Percentiles rank a stretch among this genome's conserved stretches.
Conservation (phyloP, 2,329 filamentous ascomycete genomes). For the Cordyceps farinosa region DNA sequence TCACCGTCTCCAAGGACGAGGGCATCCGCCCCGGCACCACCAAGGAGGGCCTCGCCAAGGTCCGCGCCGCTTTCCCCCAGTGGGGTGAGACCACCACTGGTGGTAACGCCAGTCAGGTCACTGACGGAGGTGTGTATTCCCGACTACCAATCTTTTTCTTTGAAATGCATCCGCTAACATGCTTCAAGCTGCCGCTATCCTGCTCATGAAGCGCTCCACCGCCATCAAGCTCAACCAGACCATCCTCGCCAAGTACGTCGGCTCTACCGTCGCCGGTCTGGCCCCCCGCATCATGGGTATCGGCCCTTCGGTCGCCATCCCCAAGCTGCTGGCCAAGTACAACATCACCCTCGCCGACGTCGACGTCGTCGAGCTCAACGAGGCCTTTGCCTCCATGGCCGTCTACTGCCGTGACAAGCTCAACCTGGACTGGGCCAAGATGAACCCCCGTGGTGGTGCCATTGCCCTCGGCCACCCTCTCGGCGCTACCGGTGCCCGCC, state of each 20-base stretch:
- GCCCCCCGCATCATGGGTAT: slow-evolving; percentile 97
- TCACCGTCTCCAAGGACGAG: slow-evolving; percentile 82
- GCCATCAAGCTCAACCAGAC: slow-evolving; percentile 84
- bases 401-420: slow-evolving; percentile 83
- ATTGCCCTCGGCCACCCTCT: slow-evolving; percentile 81
- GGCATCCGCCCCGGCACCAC: slow-evolving; percentile 90
- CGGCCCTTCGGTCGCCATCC: slow-evolving; percentile 68
- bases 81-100: slow-evolving; percentile 85
- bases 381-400: slow-evolving; percentile 97
- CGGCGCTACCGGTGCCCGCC: slow-evolving; percentile 72
- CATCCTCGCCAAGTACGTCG: slow-evolving; percentile 91
- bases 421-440: slow-evolving; percentile 67
- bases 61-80: slow-evolving; percentile 84
- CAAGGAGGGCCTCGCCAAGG: slow-evolving; percentile 74
- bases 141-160: neutral
- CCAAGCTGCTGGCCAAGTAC: slow-evolving; percentile 80
- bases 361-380: slow-evolving; percentile 91
- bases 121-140: slow-evolving; percentile 67
- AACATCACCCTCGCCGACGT: slow-evolving; percentile 75
- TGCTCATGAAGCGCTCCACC: slow-evolving; percentile 92
- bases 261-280: slow-evolving; percentile 84
- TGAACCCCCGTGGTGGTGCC: slow-evolving; percentile 78
- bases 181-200: slow-evolving; percentile 68
- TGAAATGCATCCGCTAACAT: slow-evolving; percentile 16
- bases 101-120: slow-evolving; percentile 92